Evolutionary conservation across 768 basidiomycete species (phyloP), one percentile per base, ranked within the genome.

Genomic region (Punctularia strigosozonata): DNA sequence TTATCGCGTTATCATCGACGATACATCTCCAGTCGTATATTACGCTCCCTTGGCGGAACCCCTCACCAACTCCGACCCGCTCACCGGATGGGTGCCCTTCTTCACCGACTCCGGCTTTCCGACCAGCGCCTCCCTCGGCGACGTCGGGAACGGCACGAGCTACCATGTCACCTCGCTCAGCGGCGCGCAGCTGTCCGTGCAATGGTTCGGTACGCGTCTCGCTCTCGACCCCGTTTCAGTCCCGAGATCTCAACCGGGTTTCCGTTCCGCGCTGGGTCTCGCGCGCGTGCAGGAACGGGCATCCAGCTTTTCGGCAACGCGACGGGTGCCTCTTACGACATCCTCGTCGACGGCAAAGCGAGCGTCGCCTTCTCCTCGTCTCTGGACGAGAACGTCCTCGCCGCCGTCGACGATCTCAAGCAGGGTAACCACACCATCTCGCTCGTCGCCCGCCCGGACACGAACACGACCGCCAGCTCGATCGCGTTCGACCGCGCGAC

Each of bases 1-100:
- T 35, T 43, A 47, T 35, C 52, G 65, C 42, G 62, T 82, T 57
- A 46, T 56, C 42, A 61, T 86, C 49, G 71, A 78, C 56, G 75
- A 84, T 53, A 73, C 75, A 39, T 83, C 82, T 31, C 82, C 82
- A 4, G 50, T 64, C 33, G 60, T 85, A 46, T 44, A 49, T 20
- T 86, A 83, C 61, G 64, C 55, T 42, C 82, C 84, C 18, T 70
- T 75, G 43, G 50, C 61, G 31, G 77, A 81, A 55, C 69, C 68
- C 8, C 59, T 74, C 41, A 40, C 36, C 21, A 54, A 65, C 36
- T 56, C 71, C 1, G 63, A 75, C 47, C 48, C 73, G 30, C 49
- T 55, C 15, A 64, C 62, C 20, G 81, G 81, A 50, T 88, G 85
- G 85, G 75, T 75, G 51, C 71, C 80, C 14, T 71, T 65, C 57